Base-by-base conservation (phyloP, 306 rosid genomes). In the Senna siamea region DNA sequence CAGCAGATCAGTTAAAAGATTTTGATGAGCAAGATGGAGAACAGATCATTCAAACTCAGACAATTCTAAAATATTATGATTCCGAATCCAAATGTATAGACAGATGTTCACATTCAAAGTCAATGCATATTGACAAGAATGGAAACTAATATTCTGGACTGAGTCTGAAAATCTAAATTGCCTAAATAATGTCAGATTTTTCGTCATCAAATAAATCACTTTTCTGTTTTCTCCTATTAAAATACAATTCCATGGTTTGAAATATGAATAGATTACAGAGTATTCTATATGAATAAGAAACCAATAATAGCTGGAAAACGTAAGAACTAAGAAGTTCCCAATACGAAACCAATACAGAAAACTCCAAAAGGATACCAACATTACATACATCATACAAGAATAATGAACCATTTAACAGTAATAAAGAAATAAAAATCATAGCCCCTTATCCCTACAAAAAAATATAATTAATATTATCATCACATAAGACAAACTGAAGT, bases 311-410 rank as follows among this genome's bases (percentile, higher is more conserved):
- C 56, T 37, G 34, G 76, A 74, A 68, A 8, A 44, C 55, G 6
- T 13, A 70, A 43, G 70, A 52, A 54, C 2, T 14, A 75, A 55
- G 70, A 57, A 63, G 78, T 57, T 82, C 77, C 77, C 75, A 18
- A 23, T 34, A 72, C 70, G 76, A 77, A 80, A 77, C 66, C 43
- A 22, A 66, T 40, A 74, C 59, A 76, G 82, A 85, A 76, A 78
- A 55, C 75, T 72, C 82, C 77, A 80, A 73, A 83, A 78, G 47
- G 60, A 53, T 38, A 68, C 69, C 85, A 79, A 65, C 69, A 74
- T 68, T 37, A 76, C 73, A 61, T 35, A 20, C 73, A 72, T 59
- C 60, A 34, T 14, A 58, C 81, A 58, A 35, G 66, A 69, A 84
- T 37, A 34, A 61, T 58, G 63, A 76, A 72, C 52, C 77, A 68